phyloP scores from a whole-genome alignment of 768 basidiomycete species.

The Trametes coccinea region DNA sequence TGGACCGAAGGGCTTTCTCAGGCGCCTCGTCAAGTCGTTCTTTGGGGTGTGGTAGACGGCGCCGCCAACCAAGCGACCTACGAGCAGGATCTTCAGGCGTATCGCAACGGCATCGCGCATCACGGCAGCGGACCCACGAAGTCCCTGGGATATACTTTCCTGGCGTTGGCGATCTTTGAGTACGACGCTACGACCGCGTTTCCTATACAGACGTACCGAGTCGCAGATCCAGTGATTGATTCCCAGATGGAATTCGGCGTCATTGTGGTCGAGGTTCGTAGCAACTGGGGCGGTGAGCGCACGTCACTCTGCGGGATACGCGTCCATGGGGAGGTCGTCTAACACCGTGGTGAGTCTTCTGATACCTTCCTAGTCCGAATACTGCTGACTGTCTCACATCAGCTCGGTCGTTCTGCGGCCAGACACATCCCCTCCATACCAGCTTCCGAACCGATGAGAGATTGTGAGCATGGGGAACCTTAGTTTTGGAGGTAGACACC shows the following conservation, averaged over 20 bases:
- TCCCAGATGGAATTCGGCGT: background rate
- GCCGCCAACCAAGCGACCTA: background rate
- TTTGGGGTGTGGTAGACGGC: constrained; percentile 1
- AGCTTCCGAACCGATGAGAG: too few relatives aligned
- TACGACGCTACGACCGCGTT: background rate
- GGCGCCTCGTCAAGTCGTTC: background rate
- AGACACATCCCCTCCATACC: too few relatives aligned
- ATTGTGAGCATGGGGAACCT: too few relatives aligned
- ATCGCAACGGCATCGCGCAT: background rate
- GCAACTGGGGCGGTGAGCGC: background rate
- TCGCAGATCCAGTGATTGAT: background rate
- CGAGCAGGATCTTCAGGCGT: background rate
- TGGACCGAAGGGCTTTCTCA: too few relatives aligned
- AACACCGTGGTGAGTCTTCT: too few relatives aligned
- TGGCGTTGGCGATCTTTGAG: background rate
- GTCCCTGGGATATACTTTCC: background rate
- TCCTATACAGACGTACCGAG: background rate
- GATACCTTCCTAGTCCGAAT: too few relatives aligned
- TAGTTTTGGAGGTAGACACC: too few relatives aligned
- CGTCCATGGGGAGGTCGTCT: too few relatives aligned
- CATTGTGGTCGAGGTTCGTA: background rate
- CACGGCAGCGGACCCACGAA: background rate
- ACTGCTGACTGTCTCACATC: too few relatives aligned
- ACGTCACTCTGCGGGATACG: background rate
- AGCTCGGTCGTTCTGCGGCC: too few relatives aligned